Conservation (phyloP, 2,329 filamentous ascomycete genomes). For the Leptosphaerulina australis region DNA sequence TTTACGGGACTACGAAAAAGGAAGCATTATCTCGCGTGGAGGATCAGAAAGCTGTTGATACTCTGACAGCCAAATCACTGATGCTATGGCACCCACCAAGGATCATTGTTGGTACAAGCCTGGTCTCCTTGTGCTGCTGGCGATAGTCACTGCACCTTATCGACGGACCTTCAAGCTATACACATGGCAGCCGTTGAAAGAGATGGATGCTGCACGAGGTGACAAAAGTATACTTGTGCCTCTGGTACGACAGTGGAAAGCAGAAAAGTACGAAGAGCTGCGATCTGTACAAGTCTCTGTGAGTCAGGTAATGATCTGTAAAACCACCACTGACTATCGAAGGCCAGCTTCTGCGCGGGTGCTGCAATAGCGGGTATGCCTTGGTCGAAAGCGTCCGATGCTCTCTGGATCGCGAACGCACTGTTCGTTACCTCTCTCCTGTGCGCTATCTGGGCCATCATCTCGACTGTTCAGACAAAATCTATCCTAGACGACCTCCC, state of each 20-base stretch:
- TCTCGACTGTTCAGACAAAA: conserved; percentile 38
- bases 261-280: conserved; percentile 38
- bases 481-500: conserved; percentile 38
- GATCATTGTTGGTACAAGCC: conserved; percentile 3
- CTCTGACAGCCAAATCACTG: background rate
- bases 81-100: background rate
- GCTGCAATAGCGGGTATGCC: conserved; percentile 32
- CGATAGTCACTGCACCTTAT: conserved; percentile 33
- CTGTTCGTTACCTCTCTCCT: conserved; percentile 35
- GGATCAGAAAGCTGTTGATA: background rate
- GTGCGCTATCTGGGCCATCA: conserved; percentile 38
- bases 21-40: conserved; percentile 4
- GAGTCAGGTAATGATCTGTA: background rate
- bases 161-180: conserved; percentile 41
- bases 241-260: conserved; percentile 32
- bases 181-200: conserved; percentile 35
- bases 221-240: conserved; percentile 26
- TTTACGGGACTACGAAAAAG: background rate
- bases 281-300: conserved; percentile 37
- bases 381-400: conserved; percentile 24
- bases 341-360: conserved; percentile 39
- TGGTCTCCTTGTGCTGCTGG: conserved; percentile 5
- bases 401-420: conserved; percentile 31
- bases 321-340: conserved; percentile 3
- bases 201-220: conserved; percentile 28